Base-by-base conservation (phyloP, 345 rosid species). In the Lenwebbia sp. region DNA sequence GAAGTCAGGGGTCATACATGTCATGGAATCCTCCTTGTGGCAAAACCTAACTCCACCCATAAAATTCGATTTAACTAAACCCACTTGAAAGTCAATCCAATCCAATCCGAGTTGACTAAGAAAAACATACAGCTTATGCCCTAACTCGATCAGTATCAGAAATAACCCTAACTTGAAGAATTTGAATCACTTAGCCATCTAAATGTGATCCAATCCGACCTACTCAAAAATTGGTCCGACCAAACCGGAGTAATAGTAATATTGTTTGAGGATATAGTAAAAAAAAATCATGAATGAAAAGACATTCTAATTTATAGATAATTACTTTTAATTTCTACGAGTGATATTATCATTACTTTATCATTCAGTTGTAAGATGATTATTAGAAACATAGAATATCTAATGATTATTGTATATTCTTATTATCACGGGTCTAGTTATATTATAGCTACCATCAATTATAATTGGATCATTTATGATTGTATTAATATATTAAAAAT, bases 201-300 rank as follows among this genome's bases (percentile, higher is more conserved):
- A 2, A 62, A 7, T 15, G 41, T 0, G 0, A 62, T 22, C 41
- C 23, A 7, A 15, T 62, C 1, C 9, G 5, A 30, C 22, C 76
- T 0, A 62, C 1, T 30, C 0, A 3, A 30, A 62, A 30, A 30
- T 30, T 0, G 1, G 0, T 62, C 1, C 0, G 0, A 1, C 5
- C 1, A 0, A 7, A 0, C 1, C 0, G 3, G 1, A 62, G 55
- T 44, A 44, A 44, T 44, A 44, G 47, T 44, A 44, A 44, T 44
- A 47, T 10, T 47, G 2, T 47, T 47, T 47, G 50, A 47, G 1
- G 44, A 41, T 41, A 41, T 41, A 41, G 44, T 41, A 4, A 41
- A 41, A 41, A 41, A 41, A 41, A 41, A 41, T 41, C 44, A 41
- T 41, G 44, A 41, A 41, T 41, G 44, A 41, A 41, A 41, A 41